Conservation (phyloP, 495 filamentous ascomycete genomes). For the Corynascus novoguineensis region DNA sequence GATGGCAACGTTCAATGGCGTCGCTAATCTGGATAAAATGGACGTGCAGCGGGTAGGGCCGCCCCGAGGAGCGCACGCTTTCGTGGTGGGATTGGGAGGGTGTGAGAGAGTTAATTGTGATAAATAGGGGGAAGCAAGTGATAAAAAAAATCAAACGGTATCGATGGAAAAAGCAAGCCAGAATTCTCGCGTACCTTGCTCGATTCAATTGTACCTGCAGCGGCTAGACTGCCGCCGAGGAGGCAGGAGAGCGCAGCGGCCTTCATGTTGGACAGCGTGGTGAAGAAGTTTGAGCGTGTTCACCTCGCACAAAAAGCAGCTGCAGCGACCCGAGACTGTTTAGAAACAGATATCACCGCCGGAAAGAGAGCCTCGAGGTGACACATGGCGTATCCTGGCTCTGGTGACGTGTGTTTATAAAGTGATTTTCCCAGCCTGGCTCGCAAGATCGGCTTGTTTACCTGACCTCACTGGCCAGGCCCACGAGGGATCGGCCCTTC, state of each 20-base stretch:
- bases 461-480: not conserved
- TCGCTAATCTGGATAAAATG: constrained; percentile 15
- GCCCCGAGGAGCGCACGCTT: not conserved
- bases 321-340: not conserved
- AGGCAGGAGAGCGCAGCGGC: constrained; percentile 18
- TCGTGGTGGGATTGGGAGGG: not conserved
- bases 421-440: not conserved
- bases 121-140: too few species aligned
- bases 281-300: constrained; percentile 1
- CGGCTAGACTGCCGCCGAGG: constrained; percentile 16
- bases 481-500: not conserved
- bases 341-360: constrained; percentile 1
- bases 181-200: constrained; percentile 11
- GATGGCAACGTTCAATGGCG: constrained; percentile 10
- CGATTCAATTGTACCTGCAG: constrained; percentile 11
- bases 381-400: not conserved
- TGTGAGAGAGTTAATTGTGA: too few species aligned
- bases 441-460: not conserved
- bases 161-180: not conserved
- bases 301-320: not conserved
- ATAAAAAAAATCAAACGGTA: too few species aligned
- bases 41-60: constrained; percentile 14
- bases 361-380: not conserved
- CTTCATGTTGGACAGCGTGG: constrained; percentile 17
- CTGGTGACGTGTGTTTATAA: constrained; percentile 4